phyloP scores from a whole-genome alignment of 208 protist species.

The Crithidia fasciculata region DNA sequence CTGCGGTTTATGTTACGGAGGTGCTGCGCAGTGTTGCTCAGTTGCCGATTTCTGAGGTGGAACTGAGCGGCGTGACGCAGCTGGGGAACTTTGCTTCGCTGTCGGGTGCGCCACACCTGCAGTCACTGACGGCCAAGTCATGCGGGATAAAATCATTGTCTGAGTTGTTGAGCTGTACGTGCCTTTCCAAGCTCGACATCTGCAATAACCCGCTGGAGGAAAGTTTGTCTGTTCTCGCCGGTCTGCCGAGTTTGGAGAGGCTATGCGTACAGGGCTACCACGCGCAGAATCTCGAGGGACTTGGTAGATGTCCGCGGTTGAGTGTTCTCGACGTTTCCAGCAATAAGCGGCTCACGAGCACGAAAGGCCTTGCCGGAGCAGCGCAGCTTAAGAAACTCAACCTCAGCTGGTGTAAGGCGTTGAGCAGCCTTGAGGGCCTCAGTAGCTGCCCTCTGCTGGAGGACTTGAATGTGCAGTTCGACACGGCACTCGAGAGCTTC shows the following conservation, averaged over 20 bases:
- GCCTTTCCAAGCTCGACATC: not conserved
- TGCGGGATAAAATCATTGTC: not conserved
- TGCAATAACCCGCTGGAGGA: not conserved
- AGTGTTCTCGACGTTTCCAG: not conserved
- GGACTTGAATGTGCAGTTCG: no score
- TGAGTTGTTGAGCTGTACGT: not conserved
- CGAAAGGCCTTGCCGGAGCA: no score
- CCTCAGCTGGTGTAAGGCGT: no score
- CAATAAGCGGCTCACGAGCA: not conserved
- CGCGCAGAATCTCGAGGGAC: not conserved
- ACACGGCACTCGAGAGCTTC: no score
- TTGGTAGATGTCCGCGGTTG: not conserved
- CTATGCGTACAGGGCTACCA: not conserved
- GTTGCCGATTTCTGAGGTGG: not conserved
- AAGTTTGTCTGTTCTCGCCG: not conserved
- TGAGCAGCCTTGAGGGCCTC: no score
- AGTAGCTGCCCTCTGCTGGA: no score
- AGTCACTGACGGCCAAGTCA: not conserved
- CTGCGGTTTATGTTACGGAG: not conserved
- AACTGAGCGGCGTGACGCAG: not conserved
- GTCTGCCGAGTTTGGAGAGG: not conserved
- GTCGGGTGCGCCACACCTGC: not conserved
- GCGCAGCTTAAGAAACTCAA: no score
- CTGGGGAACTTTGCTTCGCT: not conserved
- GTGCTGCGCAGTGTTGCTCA: not conserved